phyloP scores from a whole-genome alignment of 192 early-diverging fungal species.

The Backusella circina region DNA sequence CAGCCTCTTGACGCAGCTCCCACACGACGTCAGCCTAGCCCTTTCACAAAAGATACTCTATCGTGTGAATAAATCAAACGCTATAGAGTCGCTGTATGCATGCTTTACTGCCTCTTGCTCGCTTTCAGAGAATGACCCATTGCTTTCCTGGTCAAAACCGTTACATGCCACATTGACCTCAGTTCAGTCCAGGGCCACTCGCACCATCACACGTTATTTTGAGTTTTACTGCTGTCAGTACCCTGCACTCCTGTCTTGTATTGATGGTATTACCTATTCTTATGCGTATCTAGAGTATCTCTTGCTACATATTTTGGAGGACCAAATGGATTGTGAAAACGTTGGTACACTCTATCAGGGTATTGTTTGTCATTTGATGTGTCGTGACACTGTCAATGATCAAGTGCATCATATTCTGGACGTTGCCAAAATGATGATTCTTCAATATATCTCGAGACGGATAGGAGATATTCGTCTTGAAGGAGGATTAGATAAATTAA shows the following conservation, averaged over 20 bases:
- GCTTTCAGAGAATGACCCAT: constrained; percentile 10
- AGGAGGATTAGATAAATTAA: constrained; percentile 13
- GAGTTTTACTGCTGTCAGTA: constrained; percentile 28
- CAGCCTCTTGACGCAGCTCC: neutral
- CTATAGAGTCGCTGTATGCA: constrained; percentile 17
- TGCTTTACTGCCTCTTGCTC: constrained; percentile 13
- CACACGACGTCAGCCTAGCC: constrained; percentile 1
- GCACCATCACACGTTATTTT: constrained; percentile 20
- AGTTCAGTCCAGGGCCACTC: constrained; percentile 11
- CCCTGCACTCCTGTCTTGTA: constrained; percentile 27
- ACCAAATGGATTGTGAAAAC: constrained; percentile 23
- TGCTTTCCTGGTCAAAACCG: constrained; percentile 8
- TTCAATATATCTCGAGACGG: neutral
- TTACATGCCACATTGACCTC: constrained; percentile 20
- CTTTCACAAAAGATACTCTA: neutral
- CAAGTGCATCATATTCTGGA: constrained; percentile 8
- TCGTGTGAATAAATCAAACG: constrained; percentile 20
- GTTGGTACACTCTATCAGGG: constrained; percentile 22
- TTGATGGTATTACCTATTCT: constrained; percentile 30
- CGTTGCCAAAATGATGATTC: constrained; percentile 4
- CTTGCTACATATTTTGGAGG: constrained; percentile 15
- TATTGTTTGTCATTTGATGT: constrained; percentile 20
- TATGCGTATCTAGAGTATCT: constrained; percentile 27
- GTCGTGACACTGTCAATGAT: constrained; percentile 12
- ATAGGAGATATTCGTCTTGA: constrained; percentile 3